Evolutionary conservation across 2,329 filamentous ascomycete species (phyloP), one percentile per base, ranked within the genome.

Genomic region (Venturia nashicola): DNA sequence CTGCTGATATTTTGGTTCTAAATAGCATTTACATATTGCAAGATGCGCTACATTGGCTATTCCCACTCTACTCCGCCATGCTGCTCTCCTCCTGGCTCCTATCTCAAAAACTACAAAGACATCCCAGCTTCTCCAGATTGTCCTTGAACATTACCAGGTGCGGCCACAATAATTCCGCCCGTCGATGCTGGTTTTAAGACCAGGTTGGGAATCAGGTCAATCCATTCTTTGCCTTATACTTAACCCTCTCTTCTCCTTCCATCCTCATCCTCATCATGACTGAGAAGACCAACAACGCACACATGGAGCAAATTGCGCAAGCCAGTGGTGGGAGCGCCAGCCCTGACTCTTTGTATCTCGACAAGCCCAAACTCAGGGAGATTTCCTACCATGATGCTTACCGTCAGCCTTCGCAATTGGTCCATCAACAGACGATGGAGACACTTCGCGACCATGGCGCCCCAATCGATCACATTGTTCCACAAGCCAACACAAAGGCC

Each of bases 401-500:
- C 16, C 32, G 51, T 36, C 48, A 40, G 27, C 32, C 46, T 34
- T n/a, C 61, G 23, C 48, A 23, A 40, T 36, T 51, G 27, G 43
- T 20, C 20, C 61, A 51, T 8, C 18, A 54, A 32, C 23, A 57
- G n/a, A 44, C 61, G 11, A 36, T 36, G 20, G 60, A 63, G 42
- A 59, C 62, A 14, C 40, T 60, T 16, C 54, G 54, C 27, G 64
- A 65, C 42, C 64, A 65, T 23, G 64, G 64, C 18, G 40, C 64
- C 11, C 48, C 32, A 11, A 63, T 65, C 23, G 61, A 65, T 40
- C 62, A 64, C 32, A 18, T 48, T 6, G 54, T 46, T 34, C 42
- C 46, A 66, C 63, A 65, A 44, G 71, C 69, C 36, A 70, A 71
- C 9, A 61, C 55, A 11, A 65, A 68, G 20, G 66, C 68, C 4